Evolutionary conservation across 225 moss, liverwort and hornwort genomes (phyloP), one percentile per base, ranked within the genome.

Genomic region (Sphagnum tenellum): DNA sequence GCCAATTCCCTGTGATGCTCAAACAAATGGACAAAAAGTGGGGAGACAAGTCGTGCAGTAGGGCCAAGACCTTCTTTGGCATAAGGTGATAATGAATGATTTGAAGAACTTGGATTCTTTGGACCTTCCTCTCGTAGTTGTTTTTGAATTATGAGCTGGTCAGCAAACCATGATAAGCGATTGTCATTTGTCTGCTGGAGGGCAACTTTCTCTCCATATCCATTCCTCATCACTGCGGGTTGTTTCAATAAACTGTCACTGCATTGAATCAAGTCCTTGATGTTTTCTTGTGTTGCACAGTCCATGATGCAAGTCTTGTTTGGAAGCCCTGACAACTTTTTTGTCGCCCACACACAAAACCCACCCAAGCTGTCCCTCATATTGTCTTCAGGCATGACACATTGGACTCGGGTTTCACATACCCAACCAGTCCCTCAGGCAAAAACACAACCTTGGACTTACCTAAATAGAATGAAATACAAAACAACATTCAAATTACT

Each of bases 151-250:
- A 95, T 89, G 44, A 95, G 63, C 63, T 95, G 95, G 65, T 92
- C 84, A n/a, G 95, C 95, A 75, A 95, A 95, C 92, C 88, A 92
- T 2, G 91, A 79, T 7, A 94, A 73, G 3, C 94, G 78, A 0
- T 86, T 86, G 5, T 87, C 78, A 47, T 86, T 86, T 4, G 92
- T 95, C 14, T 88, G 80, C 4, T 70, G 63, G 3, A 88, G 79
- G 9, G 74, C 85, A 49, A 95, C 81, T 68, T 84, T 84, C 66
- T 95, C 95, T 3, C 95, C 95, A 14, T 81, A 82, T 50, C 75
- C 86, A 49, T 89, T 95, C 67, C 91, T 75, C 77, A 89, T 86
- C 4, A 88, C 74, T 5, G 89, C 92, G 29, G 88, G 89, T 64
- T 77, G 79, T 65, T 74, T 81, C 13, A 95, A 68, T 7, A 95